Conservation (phyloP, 2,329 filamentous ascomycete species). For the Monilinia fructicola region DNA sequence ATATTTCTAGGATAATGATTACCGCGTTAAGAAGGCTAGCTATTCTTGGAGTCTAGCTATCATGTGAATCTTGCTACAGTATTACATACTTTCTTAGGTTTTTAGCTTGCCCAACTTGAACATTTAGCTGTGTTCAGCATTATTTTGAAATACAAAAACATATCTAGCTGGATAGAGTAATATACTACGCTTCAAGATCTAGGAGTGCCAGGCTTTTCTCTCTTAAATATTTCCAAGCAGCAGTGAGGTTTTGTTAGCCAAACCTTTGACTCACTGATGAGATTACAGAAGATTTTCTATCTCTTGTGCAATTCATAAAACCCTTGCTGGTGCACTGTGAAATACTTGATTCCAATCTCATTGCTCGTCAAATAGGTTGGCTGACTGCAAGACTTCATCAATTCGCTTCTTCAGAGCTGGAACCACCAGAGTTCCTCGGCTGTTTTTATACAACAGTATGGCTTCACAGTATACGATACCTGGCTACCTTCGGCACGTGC, state of each 20-base stretch:
- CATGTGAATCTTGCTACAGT: background rate
- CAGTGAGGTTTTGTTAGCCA: background rate
- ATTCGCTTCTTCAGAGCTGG: background rate
- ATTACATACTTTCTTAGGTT: background rate
- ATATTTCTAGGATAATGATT: background rate
- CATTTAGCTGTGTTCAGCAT: background rate
- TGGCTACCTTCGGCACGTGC: background rate
- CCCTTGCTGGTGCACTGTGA: too few relatives aligned
- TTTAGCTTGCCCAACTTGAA: background rate
- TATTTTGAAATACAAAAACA: background rate
- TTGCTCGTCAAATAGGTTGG: background rate
- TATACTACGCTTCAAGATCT: background rate
- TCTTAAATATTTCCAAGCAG: background rate
- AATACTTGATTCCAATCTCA: too few relatives aligned
- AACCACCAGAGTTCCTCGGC: background rate
- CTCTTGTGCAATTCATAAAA: background rate
- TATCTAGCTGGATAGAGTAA: conserved; percentile 3
- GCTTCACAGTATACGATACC: background rate
- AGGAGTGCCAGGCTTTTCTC: background rate
- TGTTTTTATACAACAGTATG: background rate
- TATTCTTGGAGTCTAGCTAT: background rate
- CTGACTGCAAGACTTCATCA: background rate
- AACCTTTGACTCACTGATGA: background rate
- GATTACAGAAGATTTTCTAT: background rate
- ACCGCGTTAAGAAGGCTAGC: background rate